Percentiles rank a stretch among this genome's conserved stretches.
Conservation (phyloP, 345 rosid species). For the Psidium guajava region DNA sequence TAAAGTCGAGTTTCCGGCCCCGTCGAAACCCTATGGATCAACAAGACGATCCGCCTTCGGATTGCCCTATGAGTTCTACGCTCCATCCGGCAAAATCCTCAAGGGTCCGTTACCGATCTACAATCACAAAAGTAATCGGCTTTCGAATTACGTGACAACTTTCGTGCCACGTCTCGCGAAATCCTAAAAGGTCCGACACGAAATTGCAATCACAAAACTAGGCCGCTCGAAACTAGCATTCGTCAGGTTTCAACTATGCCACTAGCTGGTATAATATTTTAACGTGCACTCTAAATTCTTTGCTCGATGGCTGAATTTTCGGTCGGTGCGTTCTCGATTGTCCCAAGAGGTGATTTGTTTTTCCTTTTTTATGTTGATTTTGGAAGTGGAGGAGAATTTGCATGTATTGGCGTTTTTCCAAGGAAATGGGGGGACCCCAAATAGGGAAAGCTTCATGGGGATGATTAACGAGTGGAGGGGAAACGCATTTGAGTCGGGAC, state of each 20-base stretch:
- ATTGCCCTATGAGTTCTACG: no score
- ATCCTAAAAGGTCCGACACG: neutral
- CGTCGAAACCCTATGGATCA: no score
- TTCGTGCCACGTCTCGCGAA: no score
- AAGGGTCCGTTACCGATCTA: no score
- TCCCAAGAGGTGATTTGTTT: neutral
- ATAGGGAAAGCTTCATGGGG: neutral
- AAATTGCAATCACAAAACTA: neutral
- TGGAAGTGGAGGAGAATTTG: neutral
- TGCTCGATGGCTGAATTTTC: neutral
- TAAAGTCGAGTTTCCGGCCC: no score
- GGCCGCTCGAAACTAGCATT: neutral
- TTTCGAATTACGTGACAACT: no score
- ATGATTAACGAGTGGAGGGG: neutral
- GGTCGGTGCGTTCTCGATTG: neutral
- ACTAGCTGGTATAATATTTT: no score
- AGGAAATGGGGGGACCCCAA: neutral
- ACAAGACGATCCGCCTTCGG: no score
- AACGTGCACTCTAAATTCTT: neutral
- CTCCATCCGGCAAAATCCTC: no score
- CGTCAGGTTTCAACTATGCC: neutral
- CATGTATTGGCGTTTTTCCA: neutral
- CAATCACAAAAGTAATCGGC: no score
- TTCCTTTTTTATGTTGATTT: neutral
- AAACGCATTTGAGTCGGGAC: neutral